Percentiles rank a stretch among this genome's conserved stretches.
Evolutionary conservation across 305 asterid species (phyloP).

Genomic region (Stenogyne calaminthoides): DNA sequence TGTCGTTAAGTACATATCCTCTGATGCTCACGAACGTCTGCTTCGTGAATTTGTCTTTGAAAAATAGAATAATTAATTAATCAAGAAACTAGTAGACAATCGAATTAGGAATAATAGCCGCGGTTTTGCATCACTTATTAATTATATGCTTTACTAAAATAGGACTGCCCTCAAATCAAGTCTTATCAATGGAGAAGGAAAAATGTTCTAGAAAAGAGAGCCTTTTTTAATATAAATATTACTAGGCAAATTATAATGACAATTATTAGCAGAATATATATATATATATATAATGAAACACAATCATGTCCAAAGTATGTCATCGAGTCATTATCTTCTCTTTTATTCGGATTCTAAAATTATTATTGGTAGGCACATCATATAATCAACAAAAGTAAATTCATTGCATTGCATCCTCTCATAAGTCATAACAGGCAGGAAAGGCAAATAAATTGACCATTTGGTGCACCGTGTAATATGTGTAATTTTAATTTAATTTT

Average conservation of each 20-base stretch:
- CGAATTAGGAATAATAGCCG: constrained; percentile 19
- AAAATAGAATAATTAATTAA: background rate
- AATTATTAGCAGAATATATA: constrained; percentile 23
- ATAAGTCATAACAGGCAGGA: constrained; percentile 6
- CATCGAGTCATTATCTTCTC: constrained; percentile 30
- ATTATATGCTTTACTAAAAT: background rate
- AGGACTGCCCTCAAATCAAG: background rate
- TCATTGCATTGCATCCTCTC: constrained; percentile 33
- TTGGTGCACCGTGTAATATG: too few relatives aligned
- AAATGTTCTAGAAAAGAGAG: background rate
- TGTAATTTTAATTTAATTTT: too few relatives aligned
- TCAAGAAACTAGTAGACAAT: background rate
- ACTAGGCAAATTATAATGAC: constrained; percentile 16
- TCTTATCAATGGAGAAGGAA: constrained; percentile 11
- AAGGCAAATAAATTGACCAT: too few relatives aligned
- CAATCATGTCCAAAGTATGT: constrained; percentile 19
- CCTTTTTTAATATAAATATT: background rate
- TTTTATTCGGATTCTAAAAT: constrained; percentile 8
- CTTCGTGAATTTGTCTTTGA: background rate
- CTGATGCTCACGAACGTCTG: background rate
- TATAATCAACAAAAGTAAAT: constrained; percentile 30
- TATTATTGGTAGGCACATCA: constrained; percentile 31
- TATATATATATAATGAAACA: constrained; percentile 11
- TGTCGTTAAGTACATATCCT: background rate
- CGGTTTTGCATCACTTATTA: constrained; percentile 14